Percentiles rank a stretch among this genome's conserved stretches.
phyloP scores from a whole-genome alignment of 139 green algal genomes.

The Dunaliella primolecta region DNA sequence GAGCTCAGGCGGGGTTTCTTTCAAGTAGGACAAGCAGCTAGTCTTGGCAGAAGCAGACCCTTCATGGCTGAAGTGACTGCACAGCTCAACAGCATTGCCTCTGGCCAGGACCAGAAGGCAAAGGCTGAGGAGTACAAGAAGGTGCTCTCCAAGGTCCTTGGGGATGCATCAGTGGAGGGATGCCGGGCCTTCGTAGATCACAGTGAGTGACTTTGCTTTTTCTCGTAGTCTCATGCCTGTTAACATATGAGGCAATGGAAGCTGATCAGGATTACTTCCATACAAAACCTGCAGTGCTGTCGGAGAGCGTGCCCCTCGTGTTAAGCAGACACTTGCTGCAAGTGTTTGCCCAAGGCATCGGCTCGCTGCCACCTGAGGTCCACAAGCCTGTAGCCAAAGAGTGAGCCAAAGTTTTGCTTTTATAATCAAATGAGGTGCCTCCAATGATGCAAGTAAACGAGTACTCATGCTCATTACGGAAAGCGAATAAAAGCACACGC shows the following conservation, averaged over 20 bases:
- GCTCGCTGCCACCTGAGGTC: slow-evolving; percentile 46
- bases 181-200: slow-evolving; percentile 66
- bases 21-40: too few relatives aligned
- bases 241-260: too few relatives aligned
- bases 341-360: slow-evolving; percentile 60
- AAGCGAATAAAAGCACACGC: too few relatives aligned
- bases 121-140: slow-evolving; percentile 62
- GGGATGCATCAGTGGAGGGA: slow-evolving; percentile 14
- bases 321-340: slow-evolving; percentile 72
- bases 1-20: too few relatives aligned
- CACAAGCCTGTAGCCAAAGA: slow-evolving; percentile 68
- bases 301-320: slow-evolving; percentile 78
- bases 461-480: too few relatives aligned
- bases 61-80: background rate
- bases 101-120: slow-evolving; percentile 51
- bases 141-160: slow-evolving; percentile 38
- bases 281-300: slow-evolving; percentile 75
- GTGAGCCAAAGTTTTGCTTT: too few relatives aligned
- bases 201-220: slow-evolving; percentile 46
- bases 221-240: too few relatives aligned
- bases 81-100: slow-evolving; percentile 43
- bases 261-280: too few relatives aligned
- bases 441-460: too few relatives aligned
- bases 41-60: too few relatives aligned
- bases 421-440: too few relatives aligned